Conservation (phyloP, 441 rosid species). For the Sinapis alba region DNA sequence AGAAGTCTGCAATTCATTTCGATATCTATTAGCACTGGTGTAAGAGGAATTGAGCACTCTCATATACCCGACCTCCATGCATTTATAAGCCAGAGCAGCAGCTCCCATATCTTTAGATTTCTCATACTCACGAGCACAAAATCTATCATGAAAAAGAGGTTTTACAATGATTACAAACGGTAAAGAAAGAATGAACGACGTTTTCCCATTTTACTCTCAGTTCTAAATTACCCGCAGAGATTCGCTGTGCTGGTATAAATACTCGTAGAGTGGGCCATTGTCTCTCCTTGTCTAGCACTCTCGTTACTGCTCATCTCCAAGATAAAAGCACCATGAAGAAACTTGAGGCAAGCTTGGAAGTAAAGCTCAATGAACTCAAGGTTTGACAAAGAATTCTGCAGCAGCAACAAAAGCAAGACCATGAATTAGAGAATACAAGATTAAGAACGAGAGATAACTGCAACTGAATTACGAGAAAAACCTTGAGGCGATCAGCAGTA, state of each 20-base stretch:
- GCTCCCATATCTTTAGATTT: slow-evolving; percentile 86
- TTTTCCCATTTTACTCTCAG: slow-evolving; percentile 20
- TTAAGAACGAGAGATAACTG: slow-evolving; percentile 1
- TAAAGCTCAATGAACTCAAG: slow-evolving; percentile 70
- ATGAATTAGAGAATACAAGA: slow-evolving; percentile 27
- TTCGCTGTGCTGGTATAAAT: slow-evolving; percentile 87
- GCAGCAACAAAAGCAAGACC: slow-evolving; percentile 36
- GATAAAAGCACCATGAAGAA: slow-evolving; percentile 86
- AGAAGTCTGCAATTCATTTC: slow-evolving; percentile 69
- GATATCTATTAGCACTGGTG: slow-evolving; percentile 68
- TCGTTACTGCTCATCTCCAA: slow-evolving; percentile 72
- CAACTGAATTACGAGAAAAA: slow-evolving; percentile 39
- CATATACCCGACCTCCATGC: slow-evolving; percentile 91
- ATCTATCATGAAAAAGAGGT: slow-evolving; percentile 51
- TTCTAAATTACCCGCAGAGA: slow-evolving; percentile 81
- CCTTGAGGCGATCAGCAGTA: slow-evolving; percentile 94
- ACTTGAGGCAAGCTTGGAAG: slow-evolving; percentile 94
- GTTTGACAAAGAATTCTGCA: slow-evolving; percentile 62
- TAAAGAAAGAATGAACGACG: not conserved
- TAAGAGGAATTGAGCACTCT: slow-evolving; percentile 78
- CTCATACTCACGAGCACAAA: slow-evolving; percentile 96
- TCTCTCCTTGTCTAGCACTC: slow-evolving; percentile 72
- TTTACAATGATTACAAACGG: slow-evolving; percentile 4
- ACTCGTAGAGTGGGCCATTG: slow-evolving; percentile 62
- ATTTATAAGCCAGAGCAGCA: slow-evolving; percentile 97